Conservation (phyloP, 139 green algal species). For the Picochlorum sp. region DNA sequence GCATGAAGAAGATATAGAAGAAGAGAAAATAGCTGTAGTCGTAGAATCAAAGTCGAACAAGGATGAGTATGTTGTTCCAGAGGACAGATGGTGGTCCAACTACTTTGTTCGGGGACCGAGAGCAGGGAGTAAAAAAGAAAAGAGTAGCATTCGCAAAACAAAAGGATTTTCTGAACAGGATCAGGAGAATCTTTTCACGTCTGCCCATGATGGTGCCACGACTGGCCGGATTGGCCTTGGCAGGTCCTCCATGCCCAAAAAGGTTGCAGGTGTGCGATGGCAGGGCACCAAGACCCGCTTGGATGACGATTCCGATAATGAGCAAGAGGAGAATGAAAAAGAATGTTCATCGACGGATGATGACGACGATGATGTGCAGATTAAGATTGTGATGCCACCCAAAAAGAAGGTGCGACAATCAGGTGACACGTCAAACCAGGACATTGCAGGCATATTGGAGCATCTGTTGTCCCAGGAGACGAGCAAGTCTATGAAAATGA, state of each 20-base stretch:
- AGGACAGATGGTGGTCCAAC: constrained; percentile 10
- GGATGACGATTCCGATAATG: constrained; percentile 24
- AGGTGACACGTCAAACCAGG: not conserved
- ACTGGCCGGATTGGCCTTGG: constrained; percentile 69
- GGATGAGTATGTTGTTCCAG: not conserved
- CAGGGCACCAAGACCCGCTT: constrained; percentile 64
- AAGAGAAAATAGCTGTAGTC: not conserved
- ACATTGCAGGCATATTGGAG: no score
- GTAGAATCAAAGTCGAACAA: not conserved
- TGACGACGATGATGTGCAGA: constrained; percentile 15
- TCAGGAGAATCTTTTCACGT: constrained; percentile 72
- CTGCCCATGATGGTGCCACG: constrained; percentile 47
- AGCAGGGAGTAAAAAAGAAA: not conserved
- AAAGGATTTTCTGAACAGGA: constrained; percentile 73
- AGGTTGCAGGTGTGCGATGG: constrained; percentile 71
- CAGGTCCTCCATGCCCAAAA: constrained; percentile 56
- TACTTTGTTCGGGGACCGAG: constrained; percentile 5
- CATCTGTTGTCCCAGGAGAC: no score
- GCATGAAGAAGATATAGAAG: not conserved
- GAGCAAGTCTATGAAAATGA: constrained; percentile 1
- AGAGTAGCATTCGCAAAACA: not conserved
- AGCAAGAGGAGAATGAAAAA: constrained; percentile 27
- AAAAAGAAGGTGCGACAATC: constrained; percentile 16
- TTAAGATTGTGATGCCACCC: constrained; percentile 13
- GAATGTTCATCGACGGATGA: constrained; percentile 1